phyloP scores from a whole-genome alignment of 768 basidiomycete genomes.

The Leucosporidium scottii region DNA sequence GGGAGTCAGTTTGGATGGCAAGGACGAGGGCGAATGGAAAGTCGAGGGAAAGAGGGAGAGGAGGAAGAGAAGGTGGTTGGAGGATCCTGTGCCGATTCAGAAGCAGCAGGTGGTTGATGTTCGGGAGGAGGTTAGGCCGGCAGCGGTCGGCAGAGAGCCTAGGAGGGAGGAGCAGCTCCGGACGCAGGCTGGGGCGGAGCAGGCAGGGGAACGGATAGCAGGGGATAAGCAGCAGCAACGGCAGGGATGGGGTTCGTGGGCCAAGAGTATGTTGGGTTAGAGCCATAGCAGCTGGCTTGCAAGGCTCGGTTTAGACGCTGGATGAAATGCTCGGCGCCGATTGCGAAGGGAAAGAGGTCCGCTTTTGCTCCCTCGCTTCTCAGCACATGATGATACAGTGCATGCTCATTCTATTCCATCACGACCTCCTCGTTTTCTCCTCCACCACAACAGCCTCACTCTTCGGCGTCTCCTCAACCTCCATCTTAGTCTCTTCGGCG shows the following conservation, averaged over 20 bases:
- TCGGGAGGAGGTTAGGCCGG: neutral
- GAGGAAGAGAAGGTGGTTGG: conserved; percentile 3
- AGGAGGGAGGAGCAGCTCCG: neutral
- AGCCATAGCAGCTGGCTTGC: too few relatives aligned
- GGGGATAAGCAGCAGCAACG: neutral
- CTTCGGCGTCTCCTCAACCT: neutral
- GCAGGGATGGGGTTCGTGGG: too few relatives aligned
- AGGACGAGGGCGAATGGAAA: too few relatives aligned
- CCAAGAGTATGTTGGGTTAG: too few relatives aligned
- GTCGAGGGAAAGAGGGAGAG: neutral
- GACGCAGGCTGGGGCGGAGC: neutral
- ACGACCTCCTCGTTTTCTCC: neutral
- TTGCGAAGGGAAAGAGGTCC: too few relatives aligned
- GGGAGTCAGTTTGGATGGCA: too few relatives aligned
- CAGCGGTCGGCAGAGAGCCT: neutral
- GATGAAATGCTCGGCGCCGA: too few relatives aligned
- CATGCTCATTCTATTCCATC: too few relatives aligned
- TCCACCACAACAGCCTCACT: neutral
- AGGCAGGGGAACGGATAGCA: neutral
- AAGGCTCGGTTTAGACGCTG: too few relatives aligned
- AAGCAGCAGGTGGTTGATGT: neutral
- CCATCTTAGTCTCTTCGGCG: neutral
- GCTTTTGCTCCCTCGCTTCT: too few relatives aligned
- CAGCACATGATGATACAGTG: too few relatives aligned
- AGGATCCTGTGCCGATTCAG: neutral